phyloP scores from a whole-genome alignment of 106 monocot genomes.

The Acorus gramineus region DNA sequence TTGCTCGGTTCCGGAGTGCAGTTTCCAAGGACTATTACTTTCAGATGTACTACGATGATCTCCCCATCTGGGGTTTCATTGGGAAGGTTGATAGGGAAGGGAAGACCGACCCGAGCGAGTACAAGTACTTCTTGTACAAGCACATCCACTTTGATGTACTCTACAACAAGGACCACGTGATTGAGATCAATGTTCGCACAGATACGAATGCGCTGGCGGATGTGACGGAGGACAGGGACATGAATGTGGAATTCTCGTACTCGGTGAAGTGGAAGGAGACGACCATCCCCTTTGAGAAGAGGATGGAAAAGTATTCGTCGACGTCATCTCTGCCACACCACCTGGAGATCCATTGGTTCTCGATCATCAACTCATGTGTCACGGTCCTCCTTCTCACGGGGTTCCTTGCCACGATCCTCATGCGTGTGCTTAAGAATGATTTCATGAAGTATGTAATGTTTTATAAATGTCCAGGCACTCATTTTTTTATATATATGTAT shows the following conservation, averaged over 20 bases:
- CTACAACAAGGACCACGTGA: slow-evolving; percentile 63
- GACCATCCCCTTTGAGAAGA: slow-evolving; percentile 52
- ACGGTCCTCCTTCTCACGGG: slow-evolving; percentile 76
- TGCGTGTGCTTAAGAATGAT: slow-evolving; percentile 84
- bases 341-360: slow-evolving; percentile 82
- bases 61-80: slow-evolving; percentile 81
- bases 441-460: slow-evolving; percentile 56
- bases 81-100: slow-evolving; percentile 66
- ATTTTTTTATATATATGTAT: neutral
- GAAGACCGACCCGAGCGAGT: slow-evolving; percentile 44
- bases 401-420: slow-evolving; percentile 73
- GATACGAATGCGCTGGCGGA: slow-evolving; percentile 45
- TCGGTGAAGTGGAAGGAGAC: slow-evolving; percentile 76
- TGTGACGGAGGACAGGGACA: slow-evolving; percentile 56
- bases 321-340: slow-evolving; percentile 57
- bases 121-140: slow-evolving; percentile 65
- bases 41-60: slow-evolving; percentile 91
- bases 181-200: slow-evolving; percentile 55
- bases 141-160: slow-evolving; percentile 63
- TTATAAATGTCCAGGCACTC: neutral
- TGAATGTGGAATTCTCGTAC: slow-evolving; percentile 59
- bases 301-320: slow-evolving; percentile 73
- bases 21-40: slow-evolving; percentile 75
- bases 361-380: slow-evolving; percentile 78
- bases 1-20: slow-evolving; percentile 47